phyloP scores from a whole-genome alignment of 768 basidiomycete species.

The Saitozyma sp. region DNA sequence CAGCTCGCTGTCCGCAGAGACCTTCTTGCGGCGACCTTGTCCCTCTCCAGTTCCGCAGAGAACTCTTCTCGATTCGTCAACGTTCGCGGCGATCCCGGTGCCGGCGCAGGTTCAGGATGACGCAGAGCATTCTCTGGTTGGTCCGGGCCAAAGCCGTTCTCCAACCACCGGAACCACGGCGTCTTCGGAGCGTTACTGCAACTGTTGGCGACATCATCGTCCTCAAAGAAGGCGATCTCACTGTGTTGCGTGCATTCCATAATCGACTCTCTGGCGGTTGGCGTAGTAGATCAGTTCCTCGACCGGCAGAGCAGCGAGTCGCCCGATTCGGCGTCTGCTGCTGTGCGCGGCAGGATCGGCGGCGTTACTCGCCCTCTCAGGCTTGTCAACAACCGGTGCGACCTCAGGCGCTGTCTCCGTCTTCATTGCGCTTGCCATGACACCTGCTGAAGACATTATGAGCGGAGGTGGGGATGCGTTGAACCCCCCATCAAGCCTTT shows the following conservation, averaged over 20 bases:
- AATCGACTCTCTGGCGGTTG: background rate
- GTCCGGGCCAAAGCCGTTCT: slow-evolving; percentile 4
- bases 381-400: too few species aligned
- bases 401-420: too few species aligned
- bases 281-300: slow-evolving; percentile 7
- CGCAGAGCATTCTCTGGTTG: background rate
- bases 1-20: slow-evolving; percentile 6
- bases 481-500: too few species aligned
- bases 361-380: too few species aligned
- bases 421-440: too few species aligned
- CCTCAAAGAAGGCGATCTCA: background rate
- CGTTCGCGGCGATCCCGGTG: background rate
- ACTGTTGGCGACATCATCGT: background rate
- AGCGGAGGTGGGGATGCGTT: too few species aligned
- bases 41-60: background rate
- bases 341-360: background rate
- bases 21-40: slow-evolving; percentile 3
- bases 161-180: slow-evolving; percentile 6
- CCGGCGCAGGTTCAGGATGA: background rate
- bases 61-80: background rate
- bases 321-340: background rate
- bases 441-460: too few species aligned
- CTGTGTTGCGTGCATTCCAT: background rate
- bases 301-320: slow-evolving; percentile 3
- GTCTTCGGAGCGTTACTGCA: background rate